These are phyloP conservation scores for Boletus calvinii DNA, from an alignment of 1,284 basidiomycete genomes.

Conservation along the genomic window DNA sequence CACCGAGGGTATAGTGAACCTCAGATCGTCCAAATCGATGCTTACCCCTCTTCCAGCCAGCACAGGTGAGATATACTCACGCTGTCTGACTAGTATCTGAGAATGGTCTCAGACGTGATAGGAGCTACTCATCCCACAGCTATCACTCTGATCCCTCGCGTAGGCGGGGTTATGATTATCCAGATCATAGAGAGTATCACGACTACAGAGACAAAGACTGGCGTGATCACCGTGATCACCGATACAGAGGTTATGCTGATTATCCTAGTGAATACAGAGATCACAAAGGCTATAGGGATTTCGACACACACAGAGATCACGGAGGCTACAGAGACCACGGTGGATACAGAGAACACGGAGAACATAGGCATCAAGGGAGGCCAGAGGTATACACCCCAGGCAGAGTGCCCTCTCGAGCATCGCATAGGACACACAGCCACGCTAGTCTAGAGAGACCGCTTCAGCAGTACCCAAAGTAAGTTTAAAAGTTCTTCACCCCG, in stretches of 20 bases:
- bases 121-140: conserved; percentile 24
- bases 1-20: conserved; percentile 29
- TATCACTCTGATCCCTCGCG: conserved; percentile 29
- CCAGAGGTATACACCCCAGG: conserved; percentile 22
- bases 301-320: conserved; percentile 7
- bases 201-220: conserved; percentile 22
- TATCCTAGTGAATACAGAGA: conserved; percentile 25
- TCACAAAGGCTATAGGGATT: conserved; percentile 20
- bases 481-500: neutral
- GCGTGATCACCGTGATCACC: conserved; percentile 28
- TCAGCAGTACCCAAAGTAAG: conserved; percentile 25
- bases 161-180: conserved; percentile 25
- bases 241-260: conserved; percentile 23
- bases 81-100: conserved; percentile 7
- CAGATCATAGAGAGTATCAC: conserved; percentile 24
- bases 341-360: conserved; percentile 25
- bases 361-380: conserved; percentile 18
- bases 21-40: conserved; percentile 28
- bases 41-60: conserved; percentile 20
- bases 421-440: conserved; percentile 31
- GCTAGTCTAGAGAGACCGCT: conserved; percentile 14
- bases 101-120: conserved; percentile 24
- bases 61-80: conserved; percentile 20
- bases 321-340: conserved; percentile 15
- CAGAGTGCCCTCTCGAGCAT: conserved; percentile 29